These are phyloP conservation scores for Parachaetomium inaequale DNA, from an alignment of 495 filamentous ascomycete genomes.

Conservation along the genomic window DNA sequence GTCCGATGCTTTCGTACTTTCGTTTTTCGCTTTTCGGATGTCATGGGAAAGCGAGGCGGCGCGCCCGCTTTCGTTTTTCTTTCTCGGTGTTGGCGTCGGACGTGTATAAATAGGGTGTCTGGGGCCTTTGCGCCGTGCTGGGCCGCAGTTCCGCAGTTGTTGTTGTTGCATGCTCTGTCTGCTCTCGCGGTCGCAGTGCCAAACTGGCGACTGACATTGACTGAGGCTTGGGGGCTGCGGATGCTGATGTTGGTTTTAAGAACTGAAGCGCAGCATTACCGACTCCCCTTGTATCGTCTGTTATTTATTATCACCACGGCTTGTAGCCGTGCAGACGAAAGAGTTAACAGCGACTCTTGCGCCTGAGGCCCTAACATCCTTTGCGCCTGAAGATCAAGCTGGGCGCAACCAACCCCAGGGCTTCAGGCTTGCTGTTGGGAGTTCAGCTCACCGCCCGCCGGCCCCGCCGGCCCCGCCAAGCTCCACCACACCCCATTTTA, in stretches of 20 bases:
- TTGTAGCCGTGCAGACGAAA: background rate
- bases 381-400: background rate
- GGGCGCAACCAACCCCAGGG: background rate
- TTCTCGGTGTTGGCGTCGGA: background rate
- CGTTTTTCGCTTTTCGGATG: background rate
- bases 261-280: background rate
- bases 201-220: background rate
- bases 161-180: background rate
- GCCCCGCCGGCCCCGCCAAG: background rate
- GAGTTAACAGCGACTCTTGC: background rate
- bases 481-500: background rate
- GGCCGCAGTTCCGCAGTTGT: too few relatives aligned
- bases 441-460: background rate
- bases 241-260: background rate
- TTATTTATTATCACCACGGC: background rate
- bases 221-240: background rate
- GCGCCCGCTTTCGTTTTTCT: background rate
- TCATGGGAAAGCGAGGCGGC: background rate
- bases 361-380: background rate
- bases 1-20: background rate
- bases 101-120: background rate
- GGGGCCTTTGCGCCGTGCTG: background rate
- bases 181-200: background rate
- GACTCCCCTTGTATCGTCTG: background rate
- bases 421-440: background rate